Conservation (phyloP, 768 basidiomycete genomes). For the Suillus luteus region DNA sequence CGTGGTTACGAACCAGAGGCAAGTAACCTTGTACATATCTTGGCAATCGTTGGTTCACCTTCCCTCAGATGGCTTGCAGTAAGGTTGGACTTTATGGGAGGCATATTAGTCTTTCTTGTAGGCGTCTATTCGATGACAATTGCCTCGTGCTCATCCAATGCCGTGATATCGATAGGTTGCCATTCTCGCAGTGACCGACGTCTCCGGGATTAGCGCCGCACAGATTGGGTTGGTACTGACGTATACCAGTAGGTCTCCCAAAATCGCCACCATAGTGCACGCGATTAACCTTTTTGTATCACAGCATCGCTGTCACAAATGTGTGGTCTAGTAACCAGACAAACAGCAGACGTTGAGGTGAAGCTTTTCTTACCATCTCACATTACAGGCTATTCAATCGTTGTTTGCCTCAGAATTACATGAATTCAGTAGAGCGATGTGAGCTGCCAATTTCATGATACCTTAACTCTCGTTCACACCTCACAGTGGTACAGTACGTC, state of each 20-base stretch:
- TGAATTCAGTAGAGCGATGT: conserved; percentile 68
- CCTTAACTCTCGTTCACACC: neutral
- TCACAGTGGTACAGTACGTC: conserved; percentile 55
- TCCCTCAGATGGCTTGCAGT: conserved; percentile 65
- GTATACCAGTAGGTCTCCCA: conserved; percentile 50
- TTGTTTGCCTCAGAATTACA: conserved; percentile 51
- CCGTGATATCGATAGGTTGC: conserved; percentile 48
- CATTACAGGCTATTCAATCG: neutral
- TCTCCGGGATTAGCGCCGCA: conserved; percentile 60
- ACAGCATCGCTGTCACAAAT: conserved; percentile 53
- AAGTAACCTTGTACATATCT: conserved; percentile 11
- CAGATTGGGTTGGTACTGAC: conserved; percentile 74
- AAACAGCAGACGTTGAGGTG: conserved; percentile 67
- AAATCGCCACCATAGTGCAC: neutral
- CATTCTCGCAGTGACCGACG: conserved; percentile 59
- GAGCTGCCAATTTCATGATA: conserved; percentile 13
- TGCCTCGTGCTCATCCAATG: neutral
- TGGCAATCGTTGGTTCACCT: neutral
- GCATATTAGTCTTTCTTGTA: conserved; percentile 55
- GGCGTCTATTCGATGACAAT: conserved; percentile 17
- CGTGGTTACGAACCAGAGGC: conserved; percentile 68
- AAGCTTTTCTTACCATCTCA: conserved; percentile 12
- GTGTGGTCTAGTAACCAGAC: conserved; percentile 55
- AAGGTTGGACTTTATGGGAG: conserved; percentile 70
- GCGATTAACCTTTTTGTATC: conserved; percentile 4